Percentiles rank a stretch among this genome's conserved stretches.
Evolutionary conservation across 106 monocot genomes (phyloP).

Genomic region (Acorus calamus): DNA sequence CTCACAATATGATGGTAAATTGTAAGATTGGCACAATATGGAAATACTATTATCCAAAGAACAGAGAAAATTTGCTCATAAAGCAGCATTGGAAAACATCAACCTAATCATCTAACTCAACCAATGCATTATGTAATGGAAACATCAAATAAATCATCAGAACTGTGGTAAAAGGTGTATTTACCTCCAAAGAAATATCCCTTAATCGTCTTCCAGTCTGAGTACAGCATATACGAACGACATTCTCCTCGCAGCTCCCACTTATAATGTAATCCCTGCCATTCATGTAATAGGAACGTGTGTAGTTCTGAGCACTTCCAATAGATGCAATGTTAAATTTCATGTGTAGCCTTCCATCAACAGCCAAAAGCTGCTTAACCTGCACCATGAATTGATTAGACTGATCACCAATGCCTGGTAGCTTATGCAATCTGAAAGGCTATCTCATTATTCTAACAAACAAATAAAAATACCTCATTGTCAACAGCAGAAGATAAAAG

Average conservation of each 20-base stretch:
- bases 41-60: no score
- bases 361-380: slow-evolving; percentile 39
- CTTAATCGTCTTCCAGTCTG: slow-evolving; percentile 42
- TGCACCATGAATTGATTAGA: slow-evolving; percentile 3
- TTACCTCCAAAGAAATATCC: slow-evolving; percentile 33
- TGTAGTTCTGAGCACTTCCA: slow-evolving; percentile 39
- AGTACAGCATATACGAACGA: slow-evolving; percentile 38
- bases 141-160: not conserved
- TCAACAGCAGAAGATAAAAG: slow-evolving; percentile 35
- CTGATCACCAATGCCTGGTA: not conserved
- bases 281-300: slow-evolving; percentile 47
- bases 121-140: not conserved
- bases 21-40: no score
- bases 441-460: no score
- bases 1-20: no score
- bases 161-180: not conserved
- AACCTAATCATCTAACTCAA: no score
- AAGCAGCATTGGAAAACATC: no score
- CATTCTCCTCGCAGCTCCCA: slow-evolving; percentile 45
- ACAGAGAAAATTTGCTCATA: no score
- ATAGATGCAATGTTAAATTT: slow-evolving; percentile 27
- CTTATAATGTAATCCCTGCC: slow-evolving; percentile 40
- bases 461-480: slow-evolving; percentile 29
- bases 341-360: slow-evolving; percentile 37
- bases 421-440: not conserved